phyloP scores from a whole-genome alignment of 169 alveolate genomes.

The Plasmodium malariae region DNA sequence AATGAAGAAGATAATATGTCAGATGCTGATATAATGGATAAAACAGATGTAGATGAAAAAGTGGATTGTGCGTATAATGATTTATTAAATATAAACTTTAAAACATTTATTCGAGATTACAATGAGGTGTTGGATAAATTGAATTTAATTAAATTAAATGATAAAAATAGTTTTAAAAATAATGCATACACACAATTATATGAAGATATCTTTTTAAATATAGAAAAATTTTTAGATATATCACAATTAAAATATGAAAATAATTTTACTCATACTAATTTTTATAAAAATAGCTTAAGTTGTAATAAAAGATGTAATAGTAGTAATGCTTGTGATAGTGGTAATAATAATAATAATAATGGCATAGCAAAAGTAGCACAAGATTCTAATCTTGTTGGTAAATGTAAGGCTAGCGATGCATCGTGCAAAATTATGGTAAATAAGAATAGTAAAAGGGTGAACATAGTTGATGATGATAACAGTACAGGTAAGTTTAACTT shows the following conservation, averaged over 20 bases:
- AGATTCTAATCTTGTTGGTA: not conserved
- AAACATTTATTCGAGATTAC: slow-evolving; percentile 27
- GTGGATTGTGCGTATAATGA: slow-evolving; percentile 10
- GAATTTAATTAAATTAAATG: slow-evolving; percentile 35
- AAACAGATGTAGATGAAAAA: slow-evolving; percentile 18
- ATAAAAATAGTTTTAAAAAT: slow-evolving; percentile 38
- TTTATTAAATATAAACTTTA: slow-evolving; percentile 29
- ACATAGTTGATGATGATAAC: not conserved
- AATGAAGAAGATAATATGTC: slow-evolving; percentile 12
- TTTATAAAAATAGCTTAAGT: slow-evolving; percentile 37
- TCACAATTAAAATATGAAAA: slow-evolving; percentile 42
- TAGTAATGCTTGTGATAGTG: not conserved
- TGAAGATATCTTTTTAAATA: slow-evolving; percentile 42
- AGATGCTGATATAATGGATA: slow-evolving; percentile 37
- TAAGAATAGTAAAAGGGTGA: not conserved
- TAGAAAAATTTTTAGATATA: slow-evolving; percentile 45
- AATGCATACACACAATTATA: slow-evolving; percentile 34
- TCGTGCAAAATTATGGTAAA: not conserved
- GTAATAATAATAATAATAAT: not conserved
- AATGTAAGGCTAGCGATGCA: not conserved
- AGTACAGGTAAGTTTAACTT: slow-evolving; percentile 20
- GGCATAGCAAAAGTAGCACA: not conserved
- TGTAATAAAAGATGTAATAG: not conserved
- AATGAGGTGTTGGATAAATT: slow-evolving; percentile 43
- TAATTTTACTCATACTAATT: slow-evolving; percentile 66